phyloP scores from a whole-genome alignment of 177 flowering plant species.

The Vitis hybrid region DNA sequence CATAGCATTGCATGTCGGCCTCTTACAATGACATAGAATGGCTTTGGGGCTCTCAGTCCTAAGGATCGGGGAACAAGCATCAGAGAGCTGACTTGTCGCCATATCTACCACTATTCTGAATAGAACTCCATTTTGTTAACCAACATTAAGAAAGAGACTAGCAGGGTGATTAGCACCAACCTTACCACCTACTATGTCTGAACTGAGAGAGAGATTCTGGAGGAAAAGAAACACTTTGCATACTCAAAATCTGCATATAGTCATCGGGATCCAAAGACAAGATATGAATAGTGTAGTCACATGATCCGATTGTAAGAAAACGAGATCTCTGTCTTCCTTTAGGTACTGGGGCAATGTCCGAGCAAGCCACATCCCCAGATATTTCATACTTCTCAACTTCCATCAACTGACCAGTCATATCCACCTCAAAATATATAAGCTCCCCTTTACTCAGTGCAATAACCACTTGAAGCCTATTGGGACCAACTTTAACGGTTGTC shows the following conservation, averaged over 20 bases:
- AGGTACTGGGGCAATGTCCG: conserved; percentile 98
- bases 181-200: conserved; percentile 88
- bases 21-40: conserved; percentile 75
- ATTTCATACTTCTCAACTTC: conserved; percentile 98
- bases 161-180: conserved; percentile 99
- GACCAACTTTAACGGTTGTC: conserved; percentile 92
- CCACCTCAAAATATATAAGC: conserved; percentile 96
- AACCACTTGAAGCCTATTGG: conserved; percentile 95
- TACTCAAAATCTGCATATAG: conserved; percentile 86
- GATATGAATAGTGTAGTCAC: conserved; percentile 90
- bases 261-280: conserved; percentile 97
- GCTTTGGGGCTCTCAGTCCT: conserved; percentile 90
- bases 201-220: conserved; percentile 95
- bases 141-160: conserved; percentile 93
- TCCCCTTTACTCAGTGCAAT: conserved; percentile 97
- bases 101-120: conserved; percentile 96
- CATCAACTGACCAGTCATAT: conserved; percentile 88
- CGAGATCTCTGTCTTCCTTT: conserved; percentile 98
- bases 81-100: conserved; percentile 97
- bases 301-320: conserved; percentile 95
- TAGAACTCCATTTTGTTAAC: conserved; percentile 88
- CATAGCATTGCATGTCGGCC: conserved; percentile 93
- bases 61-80: conserved; percentile 90
- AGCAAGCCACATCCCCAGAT: conserved; percentile 96
- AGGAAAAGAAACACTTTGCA: conserved; percentile 90